phyloP scores from a whole-genome alignment of 129 eudicot genomes.

The Flaveria linearis region DNA sequence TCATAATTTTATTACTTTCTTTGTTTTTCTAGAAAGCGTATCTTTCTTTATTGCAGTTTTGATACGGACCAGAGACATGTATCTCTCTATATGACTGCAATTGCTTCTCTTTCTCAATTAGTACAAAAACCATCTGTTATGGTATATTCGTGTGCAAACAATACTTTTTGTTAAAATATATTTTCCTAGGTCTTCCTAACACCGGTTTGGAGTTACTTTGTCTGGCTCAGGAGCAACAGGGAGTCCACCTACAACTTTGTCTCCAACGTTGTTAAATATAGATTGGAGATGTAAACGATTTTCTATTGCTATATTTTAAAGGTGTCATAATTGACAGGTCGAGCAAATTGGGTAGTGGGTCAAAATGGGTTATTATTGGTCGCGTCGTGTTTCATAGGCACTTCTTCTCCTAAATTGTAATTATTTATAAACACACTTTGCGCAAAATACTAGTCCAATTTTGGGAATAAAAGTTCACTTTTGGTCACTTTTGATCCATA shows the following conservation, averaged over 20 bases:
- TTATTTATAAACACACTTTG: background rate
- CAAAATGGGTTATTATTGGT: too few relatives aligned
- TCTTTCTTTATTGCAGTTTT: constrained; percentile 55
- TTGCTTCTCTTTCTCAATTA: constrained; percentile 72
- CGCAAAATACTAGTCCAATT: too few relatives aligned
- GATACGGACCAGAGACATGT: constrained; percentile 69
- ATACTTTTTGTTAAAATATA: constrained; percentile 5
- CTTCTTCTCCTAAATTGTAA: background rate
- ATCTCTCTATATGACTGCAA: constrained; percentile 78
- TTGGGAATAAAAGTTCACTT: background rate
- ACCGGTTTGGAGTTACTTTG: constrained; percentile 67
- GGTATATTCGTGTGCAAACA: constrained; percentile 36
- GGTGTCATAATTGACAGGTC: too few relatives aligned
- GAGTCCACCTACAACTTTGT: constrained; percentile 79
- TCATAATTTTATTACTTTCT: constrained; percentile 8
- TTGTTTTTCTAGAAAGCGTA: background rate
- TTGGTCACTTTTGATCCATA: background rate
- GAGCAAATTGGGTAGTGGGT: too few relatives aligned
- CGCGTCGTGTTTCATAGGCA: too few relatives aligned
- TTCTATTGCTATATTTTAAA: background rate
- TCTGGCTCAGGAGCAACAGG: constrained; percentile 81
- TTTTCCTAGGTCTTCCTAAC: constrained; percentile 64
- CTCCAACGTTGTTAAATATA: constrained; percentile 64
- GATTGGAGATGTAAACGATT: constrained; percentile 74
- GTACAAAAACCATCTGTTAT: constrained; percentile 64